Base-by-base conservation (phyloP, 345 rosid species). In the Clarkia xantiana region DNA sequence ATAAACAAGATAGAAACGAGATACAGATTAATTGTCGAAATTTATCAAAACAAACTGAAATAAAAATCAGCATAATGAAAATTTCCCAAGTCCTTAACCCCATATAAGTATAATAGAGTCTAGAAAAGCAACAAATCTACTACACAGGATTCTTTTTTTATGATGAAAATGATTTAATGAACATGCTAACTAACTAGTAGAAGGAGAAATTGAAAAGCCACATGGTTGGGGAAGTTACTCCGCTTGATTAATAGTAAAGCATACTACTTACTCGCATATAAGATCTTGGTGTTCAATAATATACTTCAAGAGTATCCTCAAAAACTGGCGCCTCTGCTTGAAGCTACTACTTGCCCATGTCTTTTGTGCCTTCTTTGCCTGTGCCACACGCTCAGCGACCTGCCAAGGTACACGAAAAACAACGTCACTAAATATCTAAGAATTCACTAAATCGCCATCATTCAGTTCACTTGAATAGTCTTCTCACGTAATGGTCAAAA, bases 291-390 rank as follows among this genome's bases (percentile, higher is more conserved):
- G 87, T 62, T 91, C 94, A 22, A 86, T 66, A 45, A 91, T 86
- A 56, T 81, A 86, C 67, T 91, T 86, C 58, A 91, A 61, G 62
- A 91, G 85, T 73, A 86, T 81, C 73, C 96, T 67, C 68, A 91
- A 64, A 71, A 91, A 91, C 63, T 86, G 93, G 47, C 98, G 82
- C 57, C 96, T 79, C 70, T 76, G 69, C 82, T 86, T 91, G 78
- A 84, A 91, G 80, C 79, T 79, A 69, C 98, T 80, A 54, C 69
- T 72, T 17, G 85, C 96, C 98, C 98, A 91, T 47, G 69, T 63
- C 70, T 78, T 81, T 64, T 91, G 98, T 13, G 98, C 94, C 72
- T 79, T 91, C 77, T 93, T 84, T 59, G 94, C 86, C 42, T 74
- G 86, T 39, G 76, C 56, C 45, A 86, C 94, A 22, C 71, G 87